phyloP scores from a whole-genome alignment of 768 basidiomycete genomes.

The Polyporus arcularius region DNA sequence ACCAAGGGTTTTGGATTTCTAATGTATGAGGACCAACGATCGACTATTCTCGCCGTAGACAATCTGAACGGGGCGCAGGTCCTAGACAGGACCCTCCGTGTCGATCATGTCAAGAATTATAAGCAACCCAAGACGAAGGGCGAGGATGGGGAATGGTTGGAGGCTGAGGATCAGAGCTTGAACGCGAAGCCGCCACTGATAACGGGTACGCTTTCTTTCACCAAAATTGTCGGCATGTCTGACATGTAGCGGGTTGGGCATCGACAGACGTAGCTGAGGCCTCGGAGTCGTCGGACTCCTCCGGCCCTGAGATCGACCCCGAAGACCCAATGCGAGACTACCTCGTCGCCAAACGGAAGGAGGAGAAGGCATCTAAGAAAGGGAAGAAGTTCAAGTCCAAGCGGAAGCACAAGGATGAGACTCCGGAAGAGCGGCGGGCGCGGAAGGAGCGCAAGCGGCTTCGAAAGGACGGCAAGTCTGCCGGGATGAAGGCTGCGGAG shows the following conservation, averaged over 20 bases:
- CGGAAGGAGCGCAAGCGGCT: constrained; percentile 75
- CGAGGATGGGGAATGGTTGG: constrained; percentile 83
- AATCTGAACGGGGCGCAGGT: constrained; percentile 96
- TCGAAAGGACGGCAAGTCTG: constrained; percentile 64
- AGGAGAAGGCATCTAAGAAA: constrained; percentile 62
- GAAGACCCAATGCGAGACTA: constrained; percentile 99
- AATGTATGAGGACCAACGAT: constrained; percentile 99
- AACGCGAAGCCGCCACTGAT: constrained; percentile 83
- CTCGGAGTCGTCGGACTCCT: constrained; percentile 68
- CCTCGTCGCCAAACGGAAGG: constrained; percentile 71
- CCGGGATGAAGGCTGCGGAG: constrained; percentile 66
- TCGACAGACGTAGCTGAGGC: constrained; percentile 49
- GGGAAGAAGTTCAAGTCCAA: constrained; percentile 67
- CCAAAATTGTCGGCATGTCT: constrained; percentile 30
- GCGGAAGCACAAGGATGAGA: constrained; percentile 71
- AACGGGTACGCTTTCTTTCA: constrained; percentile 38
- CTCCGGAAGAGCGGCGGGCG: constrained; percentile 73
- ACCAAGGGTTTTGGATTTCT: constrained; percentile 91
- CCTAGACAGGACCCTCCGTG: constrained; percentile 82
- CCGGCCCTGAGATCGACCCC: constrained; percentile 76
- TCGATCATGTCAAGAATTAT: constrained; percentile 92
- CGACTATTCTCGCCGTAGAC: constrained; percentile 94
- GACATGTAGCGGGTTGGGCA: background rate
- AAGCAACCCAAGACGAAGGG: constrained; percentile 81
- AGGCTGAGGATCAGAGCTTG: constrained; percentile 80